A percentile compares a stretch with the other conserved stretches of the same genome.
phyloP scores from a whole-genome alignment of 176 grass and related monocot species.

The Hordeum vulgare region DNA sequence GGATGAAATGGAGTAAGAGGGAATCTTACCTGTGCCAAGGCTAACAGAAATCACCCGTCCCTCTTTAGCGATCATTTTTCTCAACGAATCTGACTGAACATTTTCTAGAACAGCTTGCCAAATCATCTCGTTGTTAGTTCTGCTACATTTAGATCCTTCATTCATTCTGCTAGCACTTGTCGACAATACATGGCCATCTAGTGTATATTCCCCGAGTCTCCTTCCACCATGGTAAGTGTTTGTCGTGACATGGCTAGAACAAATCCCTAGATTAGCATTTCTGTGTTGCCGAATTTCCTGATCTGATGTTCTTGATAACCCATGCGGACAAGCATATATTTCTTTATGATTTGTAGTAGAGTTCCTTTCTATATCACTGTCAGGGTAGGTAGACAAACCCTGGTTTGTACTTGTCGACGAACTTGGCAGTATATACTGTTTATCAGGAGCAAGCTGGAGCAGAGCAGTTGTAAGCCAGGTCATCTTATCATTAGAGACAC shows the following conservation, averaged over 20 bases:
- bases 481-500: conserved; percentile 89
- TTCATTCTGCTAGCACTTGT: conserved; percentile 25
- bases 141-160: conserved; percentile 38
- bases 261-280: conserved; percentile 12
- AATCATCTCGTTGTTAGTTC: conserved; percentile 64
- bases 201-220: conserved; percentile 22
- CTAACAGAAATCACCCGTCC: conserved; percentile 64
- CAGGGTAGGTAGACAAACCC: conserved; percentile 11
- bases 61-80: conserved; percentile 72
- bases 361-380: conserved; percentile 21
- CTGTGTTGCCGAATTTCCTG: background rate
- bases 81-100: conserved; percentile 68
- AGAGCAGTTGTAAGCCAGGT: conserved; percentile 97
- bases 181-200: conserved; percentile 24
- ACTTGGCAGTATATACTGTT: conserved; percentile 62
- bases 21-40: conserved; percentile 68
- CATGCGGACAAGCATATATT: conserved; percentile 16
- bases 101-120: conserved; percentile 76
- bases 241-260: conserved; percentile 14
- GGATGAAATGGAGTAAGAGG: background rate
- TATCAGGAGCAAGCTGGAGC: conserved; percentile 94
- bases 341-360: too few species aligned
- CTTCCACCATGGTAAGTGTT: conserved; percentile 23
- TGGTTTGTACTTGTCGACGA: conserved; percentile 59
- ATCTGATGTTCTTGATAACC: conserved; percentile 18